A percentile compares a stretch with the other conserved stretches of the same genome.
phyloP scores from a whole-genome alignment of 352 stramenopile species.

The Phytophthora citrophthora region DNA sequence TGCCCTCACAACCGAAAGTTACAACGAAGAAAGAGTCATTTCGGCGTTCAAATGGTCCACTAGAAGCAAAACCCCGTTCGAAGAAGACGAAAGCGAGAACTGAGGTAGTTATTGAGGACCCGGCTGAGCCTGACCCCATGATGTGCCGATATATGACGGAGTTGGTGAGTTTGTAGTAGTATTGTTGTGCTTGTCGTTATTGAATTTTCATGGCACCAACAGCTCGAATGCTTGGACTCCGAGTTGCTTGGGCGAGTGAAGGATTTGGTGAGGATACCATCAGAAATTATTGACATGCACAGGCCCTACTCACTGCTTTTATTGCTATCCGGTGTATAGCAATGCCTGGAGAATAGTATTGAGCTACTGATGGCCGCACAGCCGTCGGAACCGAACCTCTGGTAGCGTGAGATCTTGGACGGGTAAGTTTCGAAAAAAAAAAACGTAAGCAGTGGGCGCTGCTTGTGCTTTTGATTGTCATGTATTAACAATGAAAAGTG shows the following conservation, averaged over 20 bases:
- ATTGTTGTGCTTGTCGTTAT: neutral
- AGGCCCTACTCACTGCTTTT: neutral
- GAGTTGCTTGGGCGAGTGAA: slow-evolving; percentile 41
- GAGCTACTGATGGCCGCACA: slow-evolving; percentile 1
- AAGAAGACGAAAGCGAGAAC: slow-evolving; percentile 8
- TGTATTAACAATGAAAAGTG: too few species aligned
- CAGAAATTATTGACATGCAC: neutral
- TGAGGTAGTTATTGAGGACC: neutral
- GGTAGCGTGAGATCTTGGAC: too few species aligned
- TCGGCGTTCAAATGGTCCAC: slow-evolving; percentile 8
- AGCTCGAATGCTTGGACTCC: slow-evolving; percentile 41
- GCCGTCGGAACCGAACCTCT: neutral
- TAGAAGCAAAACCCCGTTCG: neutral
- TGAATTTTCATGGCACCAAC: neutral
- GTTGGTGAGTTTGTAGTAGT: slow-evolving; percentile 23
- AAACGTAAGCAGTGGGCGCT: too few species aligned
- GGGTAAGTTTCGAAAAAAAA: too few species aligned
- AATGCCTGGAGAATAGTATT: slow-evolving; percentile 28
- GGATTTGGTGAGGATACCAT: slow-evolving; percentile 38
- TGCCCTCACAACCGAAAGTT: neutral
- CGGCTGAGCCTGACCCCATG: slow-evolving; percentile 37
- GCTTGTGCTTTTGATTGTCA: too few species aligned
- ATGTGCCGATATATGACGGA: slow-evolving; percentile 41
- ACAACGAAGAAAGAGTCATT: slow-evolving; percentile 1
- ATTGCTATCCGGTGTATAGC: neutral